Evolutionary conservation across 768 basidiomycete species (phyloP).

Genomic region (Tylopilus intermedius): DNA sequence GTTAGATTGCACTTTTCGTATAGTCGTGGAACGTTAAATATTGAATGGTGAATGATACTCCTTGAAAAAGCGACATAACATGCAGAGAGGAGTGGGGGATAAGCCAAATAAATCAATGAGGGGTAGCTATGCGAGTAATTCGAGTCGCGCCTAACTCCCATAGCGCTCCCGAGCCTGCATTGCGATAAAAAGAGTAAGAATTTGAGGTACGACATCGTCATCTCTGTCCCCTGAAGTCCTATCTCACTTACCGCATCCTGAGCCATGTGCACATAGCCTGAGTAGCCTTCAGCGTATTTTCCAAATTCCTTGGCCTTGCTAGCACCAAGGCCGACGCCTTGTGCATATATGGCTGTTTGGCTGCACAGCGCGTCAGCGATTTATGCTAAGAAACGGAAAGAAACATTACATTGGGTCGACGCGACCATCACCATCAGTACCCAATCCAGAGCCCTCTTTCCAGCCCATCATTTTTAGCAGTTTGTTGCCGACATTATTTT

Average conservation of each 20-base stretch:
- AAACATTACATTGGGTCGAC: conserved; percentile 74
- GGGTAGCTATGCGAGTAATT: conserved; percentile 10
- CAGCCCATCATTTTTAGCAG: conserved; percentile 98
- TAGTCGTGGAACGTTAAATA: neutral
- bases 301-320: conserved; percentile 82
- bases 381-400: neutral
- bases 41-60: conserved; percentile 16
- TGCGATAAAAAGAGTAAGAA: conserved; percentile 24
- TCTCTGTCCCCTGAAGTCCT: conserved; percentile 20
- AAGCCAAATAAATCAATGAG: conserved; percentile 12
- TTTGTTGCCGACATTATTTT: conserved; percentile 86
- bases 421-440: conserved; percentile 74
- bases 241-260: conserved; percentile 56
- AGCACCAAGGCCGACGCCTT: conserved; percentile 88
- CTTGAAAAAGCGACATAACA: conserved; percentile 12
- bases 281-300: conserved; percentile 63
- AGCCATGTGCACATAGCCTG: conserved; percentile 67
- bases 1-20: neutral
- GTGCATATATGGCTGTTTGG: conserved; percentile 79
- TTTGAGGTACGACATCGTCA: conserved; percentile 12
- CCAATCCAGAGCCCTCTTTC: conserved; percentile 86
- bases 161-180: conserved; percentile 35
- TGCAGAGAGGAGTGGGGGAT: conserved; percentile 5
- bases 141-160: conserved; percentile 24
- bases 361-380: conserved; percentile 35